Percentiles rank a stretch among this genome's conserved stretches.
Conservation (phyloP, 2,329 filamentous ascomycete genomes). For the Fonsecaea monophora region DNA sequence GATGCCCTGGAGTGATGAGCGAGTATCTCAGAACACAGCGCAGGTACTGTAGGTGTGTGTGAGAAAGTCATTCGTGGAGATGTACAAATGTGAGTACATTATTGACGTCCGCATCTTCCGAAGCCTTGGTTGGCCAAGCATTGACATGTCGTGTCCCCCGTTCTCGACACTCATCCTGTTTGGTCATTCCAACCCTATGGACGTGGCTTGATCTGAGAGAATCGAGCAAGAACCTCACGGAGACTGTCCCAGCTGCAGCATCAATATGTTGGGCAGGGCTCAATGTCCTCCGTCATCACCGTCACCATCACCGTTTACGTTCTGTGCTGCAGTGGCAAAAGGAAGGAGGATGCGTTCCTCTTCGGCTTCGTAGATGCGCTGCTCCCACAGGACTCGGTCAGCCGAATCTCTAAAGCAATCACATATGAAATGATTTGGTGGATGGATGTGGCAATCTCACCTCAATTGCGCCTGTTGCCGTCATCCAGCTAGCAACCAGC, state of each 20-base stretch:
- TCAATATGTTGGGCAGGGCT: neutral
- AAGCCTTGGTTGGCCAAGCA: too few species aligned
- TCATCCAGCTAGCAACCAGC: conserved; percentile 38
- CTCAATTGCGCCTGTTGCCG: conserved; percentile 33
- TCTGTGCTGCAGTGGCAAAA: conserved; percentile 8
- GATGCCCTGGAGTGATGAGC: neutral
- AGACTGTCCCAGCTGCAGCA: neutral
- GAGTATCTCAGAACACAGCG: neutral
- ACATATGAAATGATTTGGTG: neutral
- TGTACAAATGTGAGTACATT: too few species aligned
- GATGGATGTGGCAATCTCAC: conserved; percentile 21
- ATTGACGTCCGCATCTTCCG: too few species aligned
- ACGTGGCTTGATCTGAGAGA: too few species aligned
- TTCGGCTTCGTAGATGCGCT: conserved; percentile 33
- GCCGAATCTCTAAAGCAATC: neutral
- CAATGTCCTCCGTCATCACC: neutral
- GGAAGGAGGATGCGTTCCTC: conserved; percentile 32
- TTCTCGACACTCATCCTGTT: too few species aligned
- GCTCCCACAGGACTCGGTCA: neutral
- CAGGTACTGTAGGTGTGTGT: too few species aligned
- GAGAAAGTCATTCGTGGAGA: too few species aligned
- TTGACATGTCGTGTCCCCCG: too few species aligned
- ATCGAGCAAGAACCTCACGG: too few species aligned
- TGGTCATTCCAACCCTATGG: too few species aligned
- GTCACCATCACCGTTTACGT: neutral